Percentiles rank a stretch among this genome's conserved stretches.
Evolutionary conservation across 2,329 filamentous ascomycete genomes (phyloP).

Genomic region (Cercospora sp.): DNA sequence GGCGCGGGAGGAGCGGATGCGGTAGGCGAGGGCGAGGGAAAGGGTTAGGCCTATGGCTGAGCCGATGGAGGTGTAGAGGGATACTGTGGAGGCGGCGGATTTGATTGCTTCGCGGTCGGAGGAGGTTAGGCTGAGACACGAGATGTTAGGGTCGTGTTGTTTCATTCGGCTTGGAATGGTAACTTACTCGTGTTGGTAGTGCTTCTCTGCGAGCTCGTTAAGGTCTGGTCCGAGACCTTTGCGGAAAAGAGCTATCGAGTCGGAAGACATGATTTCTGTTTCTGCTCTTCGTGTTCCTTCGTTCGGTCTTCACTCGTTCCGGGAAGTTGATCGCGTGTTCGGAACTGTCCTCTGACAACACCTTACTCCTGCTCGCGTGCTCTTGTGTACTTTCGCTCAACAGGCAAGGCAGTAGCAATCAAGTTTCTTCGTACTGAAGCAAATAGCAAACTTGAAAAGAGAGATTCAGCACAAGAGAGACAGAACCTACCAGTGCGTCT

Average conservation of each 20-base stretch:
- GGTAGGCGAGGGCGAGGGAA: constrained; percentile 58
- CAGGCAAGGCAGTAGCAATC: background rate
- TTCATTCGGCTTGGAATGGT: background rate
- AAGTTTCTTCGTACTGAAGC: background rate
- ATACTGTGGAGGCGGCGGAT: constrained; percentile 57
- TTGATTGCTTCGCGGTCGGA: constrained; percentile 60
- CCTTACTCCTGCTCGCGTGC: constrained; percentile 2
- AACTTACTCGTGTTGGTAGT: constrained; percentile 56
- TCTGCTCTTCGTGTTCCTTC: background rate
- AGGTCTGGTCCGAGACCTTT: constrained; percentile 53
- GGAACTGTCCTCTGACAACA: background rate
- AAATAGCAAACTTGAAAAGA: background rate
- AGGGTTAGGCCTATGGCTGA: constrained; percentile 61
- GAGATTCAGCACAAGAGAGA: background rate
- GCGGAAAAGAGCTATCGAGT: constrained; percentile 52
- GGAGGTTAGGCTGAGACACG: constrained; percentile 44
- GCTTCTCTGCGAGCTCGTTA: constrained; percentile 56
- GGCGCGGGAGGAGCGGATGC: constrained; percentile 56
- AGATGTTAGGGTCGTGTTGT: too few species aligned
- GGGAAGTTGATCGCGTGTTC: background rate
- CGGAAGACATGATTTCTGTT: constrained; percentile 41
- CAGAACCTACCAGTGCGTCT: background rate
- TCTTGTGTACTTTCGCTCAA: background rate
- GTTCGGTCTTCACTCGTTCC: background rate
- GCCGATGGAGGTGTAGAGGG: constrained; percentile 57